These are phyloP conservation scores for Gossypium davidsonii DNA, from an alignment of 441 rosid species.

Conservation along the genomic window DNA sequence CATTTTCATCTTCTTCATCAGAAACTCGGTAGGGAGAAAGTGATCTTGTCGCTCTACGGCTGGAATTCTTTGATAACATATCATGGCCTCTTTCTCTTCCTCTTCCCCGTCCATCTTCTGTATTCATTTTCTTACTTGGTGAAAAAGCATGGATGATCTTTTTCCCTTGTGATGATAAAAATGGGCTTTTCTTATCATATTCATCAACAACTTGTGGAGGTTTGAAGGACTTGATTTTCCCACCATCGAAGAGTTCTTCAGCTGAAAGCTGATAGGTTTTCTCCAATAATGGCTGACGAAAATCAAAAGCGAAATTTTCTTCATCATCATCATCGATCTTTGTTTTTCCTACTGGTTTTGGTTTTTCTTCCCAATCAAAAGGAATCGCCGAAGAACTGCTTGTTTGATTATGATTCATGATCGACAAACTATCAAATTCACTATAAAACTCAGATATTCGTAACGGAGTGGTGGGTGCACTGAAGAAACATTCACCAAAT, in stretches of 20 bases:
- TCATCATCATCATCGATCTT: constrained; percentile 29
- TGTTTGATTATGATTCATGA: not conserved
- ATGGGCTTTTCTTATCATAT: constrained; percentile 15
- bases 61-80: constrained; percentile 21
- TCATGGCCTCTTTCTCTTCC: constrained; percentile 48
- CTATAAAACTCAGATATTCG: constrained; percentile 48
- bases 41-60: constrained; percentile 51
- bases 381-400: constrained; percentile 26
- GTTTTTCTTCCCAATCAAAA: constrained; percentile 60
- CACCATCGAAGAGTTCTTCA: constrained; percentile 79
- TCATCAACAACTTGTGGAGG: constrained; percentile 44
- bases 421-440: constrained; percentile 27
- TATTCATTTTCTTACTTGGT: constrained; percentile 37
- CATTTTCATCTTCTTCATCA: constrained; percentile 29
- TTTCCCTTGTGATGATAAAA: constrained; percentile 37
- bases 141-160: constrained; percentile 42
- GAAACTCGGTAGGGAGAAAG: constrained; percentile 69
- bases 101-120: constrained; percentile 50
- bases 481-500: constrained; percentile 46
- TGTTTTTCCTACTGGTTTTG: constrained; percentile 26
- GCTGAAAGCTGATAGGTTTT: constrained; percentile 43
- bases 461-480: constrained; percentile 74
- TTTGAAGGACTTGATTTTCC: constrained; percentile 63
- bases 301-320: constrained; percentile 52
- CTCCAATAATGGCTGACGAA: constrained; percentile 30